Base-by-base conservation (phyloP, 1,139 yeast species). In the Suhomyces bokatorum region DNA sequence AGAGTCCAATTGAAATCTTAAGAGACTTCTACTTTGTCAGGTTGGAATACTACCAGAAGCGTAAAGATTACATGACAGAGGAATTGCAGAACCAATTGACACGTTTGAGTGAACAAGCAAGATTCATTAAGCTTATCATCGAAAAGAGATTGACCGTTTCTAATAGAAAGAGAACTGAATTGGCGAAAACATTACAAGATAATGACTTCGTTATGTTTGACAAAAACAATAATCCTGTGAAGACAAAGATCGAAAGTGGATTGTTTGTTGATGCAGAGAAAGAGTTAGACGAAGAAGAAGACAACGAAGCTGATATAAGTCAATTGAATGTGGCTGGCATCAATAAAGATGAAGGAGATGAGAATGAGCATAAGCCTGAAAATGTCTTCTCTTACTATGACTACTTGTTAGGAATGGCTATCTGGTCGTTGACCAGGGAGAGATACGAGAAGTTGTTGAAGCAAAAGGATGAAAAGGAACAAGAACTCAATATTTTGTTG, bases 391-490 rank as follows among this genome's bases (percentile, higher is more conserved):
- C 87, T 47, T 73, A 87, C 48, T 81, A 78, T 63, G 95, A 87
- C 58, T 87, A 87, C 54, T 71, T 87, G 51, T 70, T 87, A 45
- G 91, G 93, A 44, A 87, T 95, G 97, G 80, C 91, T 32, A 83
- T 95, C 55, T 90, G 97, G 95, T 85, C 97, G 27, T 80, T 93
- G 60, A 91, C 99, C 1, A 77, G 77, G 49, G 99, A 95, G 67
- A 78, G 95, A 55, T 93, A 90, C 60, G 93, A 89, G 57, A 83
- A 80, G 56, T 71, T 93, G 50, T 69, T 90, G 56, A 75, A 75
- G 43, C 96, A 90, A 62, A 77, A 82, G 52, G 88, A 81, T 43
- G 82, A 70, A 28, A 86, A 85, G 60, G 95, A 90, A 60, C 71
- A 66, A 10, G 96, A 89, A 59, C 76, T 93, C 55, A 85, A 82